phyloP scores from a whole-genome alignment of 1,139 yeast genomes.

The Debaryomyces subglobosus region DNA sequence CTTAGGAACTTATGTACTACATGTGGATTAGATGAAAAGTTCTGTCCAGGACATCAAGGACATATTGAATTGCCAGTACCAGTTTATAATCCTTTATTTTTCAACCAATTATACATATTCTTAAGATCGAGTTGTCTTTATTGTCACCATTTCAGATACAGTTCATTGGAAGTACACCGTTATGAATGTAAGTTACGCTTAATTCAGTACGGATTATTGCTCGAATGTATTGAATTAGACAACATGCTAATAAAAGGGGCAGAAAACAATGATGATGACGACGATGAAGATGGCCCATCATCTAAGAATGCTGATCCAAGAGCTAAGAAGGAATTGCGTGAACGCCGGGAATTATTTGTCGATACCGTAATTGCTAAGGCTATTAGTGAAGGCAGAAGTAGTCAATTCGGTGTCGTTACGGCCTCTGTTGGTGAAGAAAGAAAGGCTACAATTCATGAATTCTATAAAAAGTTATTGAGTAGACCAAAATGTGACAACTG shows the following conservation, averaged over 20 bases:
- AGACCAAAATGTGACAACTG: slow-evolving; percentile 94
- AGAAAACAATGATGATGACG: slow-evolving; percentile 35
- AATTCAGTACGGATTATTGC: slow-evolving; percentile 84
- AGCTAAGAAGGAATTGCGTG: slow-evolving; percentile 51
- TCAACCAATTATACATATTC: slow-evolving; percentile 84
- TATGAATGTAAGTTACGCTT: slow-evolving; percentile 78
- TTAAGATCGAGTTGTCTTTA: slow-evolving; percentile 85
- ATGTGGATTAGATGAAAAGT: slow-evolving; percentile 92
- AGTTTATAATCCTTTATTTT: slow-evolving; percentile 91
- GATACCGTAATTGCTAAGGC: slow-evolving; percentile 70
- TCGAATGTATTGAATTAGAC: slow-evolving; percentile 77
- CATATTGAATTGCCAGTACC: slow-evolving; percentile 96
- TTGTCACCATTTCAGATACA: slow-evolving; percentile 84
- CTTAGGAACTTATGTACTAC: slow-evolving; percentile 87
- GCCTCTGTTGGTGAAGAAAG: slow-evolving; percentile 89
- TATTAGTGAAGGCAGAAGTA: slow-evolving; percentile 74
- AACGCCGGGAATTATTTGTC: slow-evolving; percentile 72
- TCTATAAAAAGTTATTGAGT: slow-evolving; percentile 69
- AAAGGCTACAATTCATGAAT: slow-evolving; percentile 71
- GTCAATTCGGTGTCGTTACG: slow-evolving; percentile 69
- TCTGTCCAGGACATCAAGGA: slow-evolving; percentile 98
- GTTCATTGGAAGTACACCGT: slow-evolving; percentile 68
- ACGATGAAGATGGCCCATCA: slow-evolving; percentile 31
- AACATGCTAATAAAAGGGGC: slow-evolving; percentile 49
- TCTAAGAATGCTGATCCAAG: slow-evolving; percentile 35